phyloP scores from a whole-genome alignment of 345 rosid genomes.

The Gossypium thurberi region DNA sequence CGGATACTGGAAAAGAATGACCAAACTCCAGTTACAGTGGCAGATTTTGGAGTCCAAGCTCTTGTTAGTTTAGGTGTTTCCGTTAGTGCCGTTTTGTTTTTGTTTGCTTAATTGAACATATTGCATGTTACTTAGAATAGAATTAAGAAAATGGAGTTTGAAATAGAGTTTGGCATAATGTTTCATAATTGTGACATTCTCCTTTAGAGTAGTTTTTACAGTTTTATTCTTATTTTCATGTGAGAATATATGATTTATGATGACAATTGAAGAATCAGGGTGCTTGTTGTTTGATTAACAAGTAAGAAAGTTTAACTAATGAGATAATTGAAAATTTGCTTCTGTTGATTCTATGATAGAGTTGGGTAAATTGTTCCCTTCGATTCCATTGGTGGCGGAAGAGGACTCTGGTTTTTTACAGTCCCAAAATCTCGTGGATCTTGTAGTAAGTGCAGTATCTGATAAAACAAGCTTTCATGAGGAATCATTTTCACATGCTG shows the following conservation, averaged over 20 bases:
- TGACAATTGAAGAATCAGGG: neutral
- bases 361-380: slow-evolving; percentile 65
- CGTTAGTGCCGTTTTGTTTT: neutral
- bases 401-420: slow-evolving; percentile 76
- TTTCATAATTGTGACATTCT: neutral
- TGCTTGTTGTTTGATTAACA: neutral
- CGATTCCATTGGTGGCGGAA: slow-evolving; percentile 87
- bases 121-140: neutral
- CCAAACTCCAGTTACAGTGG: slow-evolving; percentile 75
- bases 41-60: slow-evolving; percentile 94
- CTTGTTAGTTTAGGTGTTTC: slow-evolving; percentile 64
- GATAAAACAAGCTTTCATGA: slow-evolving; percentile 36
- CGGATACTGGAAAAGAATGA: slow-evolving; percentile 69
- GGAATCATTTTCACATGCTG: slow-evolving; percentile 42
- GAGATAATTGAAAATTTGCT: neutral
- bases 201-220: neutral
- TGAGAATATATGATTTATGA: neutral
- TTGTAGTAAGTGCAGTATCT: slow-evolving; percentile 53
- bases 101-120: neutral
- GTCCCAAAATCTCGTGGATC: slow-evolving; percentile 54
- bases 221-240: neutral
- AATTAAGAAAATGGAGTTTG: neutral
- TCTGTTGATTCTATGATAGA: slow-evolving; percentile 32
- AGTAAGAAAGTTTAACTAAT: neutral
- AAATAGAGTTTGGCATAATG: neutral